Evolutionary conservation across 176 grass and related monocot species (phyloP).

Genomic region (Oryza meyeriana): DNA sequence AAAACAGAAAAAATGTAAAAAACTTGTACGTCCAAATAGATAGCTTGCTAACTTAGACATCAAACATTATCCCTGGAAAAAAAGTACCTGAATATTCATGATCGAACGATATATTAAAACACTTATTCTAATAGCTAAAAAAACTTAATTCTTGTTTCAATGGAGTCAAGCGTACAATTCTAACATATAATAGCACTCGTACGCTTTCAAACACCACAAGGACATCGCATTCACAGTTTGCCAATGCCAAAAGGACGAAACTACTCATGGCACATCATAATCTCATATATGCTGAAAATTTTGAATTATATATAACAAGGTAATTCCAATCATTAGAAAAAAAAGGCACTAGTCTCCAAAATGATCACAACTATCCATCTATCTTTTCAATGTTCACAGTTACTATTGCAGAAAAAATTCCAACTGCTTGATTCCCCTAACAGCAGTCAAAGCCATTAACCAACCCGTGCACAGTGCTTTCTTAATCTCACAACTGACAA

Average conservation of each 20-base stretch:
- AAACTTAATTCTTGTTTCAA: neutral
- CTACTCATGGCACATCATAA: neutral
- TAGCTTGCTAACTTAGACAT: neutral
- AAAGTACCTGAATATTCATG: neutral
- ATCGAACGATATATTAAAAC: neutral
- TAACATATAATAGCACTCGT: neutral
- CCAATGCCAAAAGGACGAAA: neutral
- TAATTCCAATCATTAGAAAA: neutral
- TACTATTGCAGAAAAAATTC: neutral
- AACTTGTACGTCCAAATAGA: neutral
- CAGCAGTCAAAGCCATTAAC: neutral
- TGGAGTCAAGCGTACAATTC: neutral
- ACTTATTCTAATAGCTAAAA: neutral
- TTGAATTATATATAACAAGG: constrained; percentile 10
- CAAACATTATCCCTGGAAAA: neutral
- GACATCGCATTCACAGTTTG: neutral
- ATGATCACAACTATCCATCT: neutral
- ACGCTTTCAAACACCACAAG: neutral
- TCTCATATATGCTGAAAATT: neutral
- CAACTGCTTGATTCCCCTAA: neutral
- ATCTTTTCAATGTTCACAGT: neutral
- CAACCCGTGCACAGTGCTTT: neutral
- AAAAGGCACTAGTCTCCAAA: neutral
- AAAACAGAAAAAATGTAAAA: neutral
- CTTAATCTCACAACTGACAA: neutral